Base-by-base conservation (phyloP, 2,329 filamentous ascomycete species). In the Trichoderma breve region DNA sequence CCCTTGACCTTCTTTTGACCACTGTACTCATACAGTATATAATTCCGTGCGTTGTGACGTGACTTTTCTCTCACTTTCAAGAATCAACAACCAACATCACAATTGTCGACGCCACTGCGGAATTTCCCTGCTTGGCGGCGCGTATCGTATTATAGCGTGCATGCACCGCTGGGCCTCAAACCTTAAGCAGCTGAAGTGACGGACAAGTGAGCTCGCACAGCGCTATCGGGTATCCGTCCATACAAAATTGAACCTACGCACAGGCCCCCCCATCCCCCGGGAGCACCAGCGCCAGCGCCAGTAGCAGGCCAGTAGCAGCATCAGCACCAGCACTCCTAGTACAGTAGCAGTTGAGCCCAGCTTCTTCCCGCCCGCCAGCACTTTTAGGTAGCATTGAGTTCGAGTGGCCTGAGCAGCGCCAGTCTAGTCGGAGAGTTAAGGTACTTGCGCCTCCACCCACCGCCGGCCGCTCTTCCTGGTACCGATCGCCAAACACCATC, bases 401-500 rank as follows among this genome's bases (percentile, higher is more conserved):
- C 36, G 55, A 18, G 39, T 62, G 66, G 39, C 66, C 64, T 67
- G 64, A 70, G 39, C 28, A 51, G 26, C 58, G 39, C 34, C 43
- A 55, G 51, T 58, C 30, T 6, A 21, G 21, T 43, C 39, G 39
- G 39, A 43, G 39, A 43, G 39, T 43, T 8, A 18, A 39, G 18
- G 51, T 71, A 72, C 70, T 28, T 72, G 36, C 70, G 51, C 70
- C 51, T n/a, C 64, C 64, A 53, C 64, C 53, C 55, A 18, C 39
- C 53, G 24, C 18, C 39, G 24, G 57, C 64, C 15, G 57, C 64
- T 26, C 32, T 65, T 39, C 30, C 26, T 57, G 55, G 67, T 70
- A 70, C 58, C 70, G 43, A 72, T 64, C 66, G 43, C 71, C 65
- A 72, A 72, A 68, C 60, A 71, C 68, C 68, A 67, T 43, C 71